Percentiles rank a stretch among this genome's conserved stretches.
These are phyloP conservation scores for Aureobasidium namibiae DNA, from an alignment of 2,329 filamentous ascomycete species.

Conservation along the genomic window DNA sequence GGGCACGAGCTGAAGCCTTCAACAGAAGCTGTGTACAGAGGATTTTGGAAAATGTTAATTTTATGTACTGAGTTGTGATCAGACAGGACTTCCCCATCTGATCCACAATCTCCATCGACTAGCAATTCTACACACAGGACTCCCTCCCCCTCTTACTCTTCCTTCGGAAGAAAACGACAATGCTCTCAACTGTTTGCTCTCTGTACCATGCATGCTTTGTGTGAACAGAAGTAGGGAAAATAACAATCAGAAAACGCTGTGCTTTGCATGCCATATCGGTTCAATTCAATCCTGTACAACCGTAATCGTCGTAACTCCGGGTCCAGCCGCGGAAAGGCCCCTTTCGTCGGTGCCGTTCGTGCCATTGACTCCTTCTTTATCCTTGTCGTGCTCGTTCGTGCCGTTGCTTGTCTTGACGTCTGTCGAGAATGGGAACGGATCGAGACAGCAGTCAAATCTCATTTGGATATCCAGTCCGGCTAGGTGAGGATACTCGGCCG, in stretches of 20 bases:
- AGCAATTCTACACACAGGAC: background rate
- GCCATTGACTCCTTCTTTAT: conserved; percentile 3
- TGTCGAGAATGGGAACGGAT: background rate
- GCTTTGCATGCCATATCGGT: conserved; percentile 6
- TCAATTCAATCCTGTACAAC: conserved; percentile 13
- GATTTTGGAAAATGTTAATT: background rate
- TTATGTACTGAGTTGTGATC: background rate
- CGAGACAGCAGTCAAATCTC: conserved; percentile 10
- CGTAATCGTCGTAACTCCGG: conserved; percentile 13
- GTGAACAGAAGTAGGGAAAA: background rate
- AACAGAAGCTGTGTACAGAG: background rate
- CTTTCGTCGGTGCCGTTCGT: conserved; percentile 1
- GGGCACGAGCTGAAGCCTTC: too few relatives aligned
- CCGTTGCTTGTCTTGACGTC: conserved; percentile 6
- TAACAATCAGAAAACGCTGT: conserved; percentile 4
- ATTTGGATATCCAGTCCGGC: background rate
- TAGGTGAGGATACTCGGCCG: background rate
- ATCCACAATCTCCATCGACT: background rate
- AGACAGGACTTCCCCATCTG: background rate
- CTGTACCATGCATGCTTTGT: background rate
- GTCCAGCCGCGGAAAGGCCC: conserved; percentile 8
- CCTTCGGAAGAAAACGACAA: background rate
- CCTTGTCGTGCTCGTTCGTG: background rate
- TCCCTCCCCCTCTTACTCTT: background rate
- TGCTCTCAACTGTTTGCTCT: background rate